Evolutionary conservation across 495 filamentous ascomycete species (phyloP).

Genomic region (Penicillium coffeae): DNA sequence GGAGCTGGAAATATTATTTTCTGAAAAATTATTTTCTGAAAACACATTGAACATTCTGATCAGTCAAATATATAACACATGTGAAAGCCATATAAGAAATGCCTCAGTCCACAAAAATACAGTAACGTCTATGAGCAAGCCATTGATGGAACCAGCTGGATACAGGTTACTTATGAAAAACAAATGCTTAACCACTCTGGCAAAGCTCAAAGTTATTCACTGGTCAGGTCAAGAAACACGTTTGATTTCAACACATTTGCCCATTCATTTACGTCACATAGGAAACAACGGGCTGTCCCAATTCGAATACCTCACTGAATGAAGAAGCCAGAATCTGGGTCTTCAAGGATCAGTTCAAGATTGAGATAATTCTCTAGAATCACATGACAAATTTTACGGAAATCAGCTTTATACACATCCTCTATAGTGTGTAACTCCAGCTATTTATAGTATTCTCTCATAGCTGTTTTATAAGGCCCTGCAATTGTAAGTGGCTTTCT

Average conservation of each 20-base stretch:
- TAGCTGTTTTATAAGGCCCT: slow-evolving; percentile 12
- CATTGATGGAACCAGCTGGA: not conserved
- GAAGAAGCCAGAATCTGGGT: slow-evolving; percentile 16
- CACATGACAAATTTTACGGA: slow-evolving; percentile 15
- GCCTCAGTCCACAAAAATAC: not conserved
- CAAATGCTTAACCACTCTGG: not conserved
- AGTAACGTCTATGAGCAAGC: not conserved
- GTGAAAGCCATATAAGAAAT: not conserved
- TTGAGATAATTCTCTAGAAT: slow-evolving; percentile 16
- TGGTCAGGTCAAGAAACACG: not conserved
- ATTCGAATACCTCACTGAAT: slow-evolving; percentile 19
- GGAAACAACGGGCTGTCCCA: slow-evolving; percentile 20
- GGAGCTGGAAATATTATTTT: not conserved
- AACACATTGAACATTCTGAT: not conserved
- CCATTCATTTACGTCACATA: slow-evolving; percentile 24
- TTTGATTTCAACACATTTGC: slow-evolving; percentile 11
- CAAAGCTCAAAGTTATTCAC: not conserved
- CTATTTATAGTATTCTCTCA: slow-evolving; percentile 19
- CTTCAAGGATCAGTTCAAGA: slow-evolving; percentile 18
- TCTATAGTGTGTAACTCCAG: slow-evolving; percentile 17
- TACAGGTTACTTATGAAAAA: not conserved
- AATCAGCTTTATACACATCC: slow-evolving; percentile 19
- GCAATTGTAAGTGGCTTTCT: slow-evolving; percentile 8
- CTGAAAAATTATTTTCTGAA: not conserved
- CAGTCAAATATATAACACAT: not conserved